phyloP scores from a whole-genome alignment of 192 early-diverging fungal genomes.

The Backusella australiensis region DNA sequence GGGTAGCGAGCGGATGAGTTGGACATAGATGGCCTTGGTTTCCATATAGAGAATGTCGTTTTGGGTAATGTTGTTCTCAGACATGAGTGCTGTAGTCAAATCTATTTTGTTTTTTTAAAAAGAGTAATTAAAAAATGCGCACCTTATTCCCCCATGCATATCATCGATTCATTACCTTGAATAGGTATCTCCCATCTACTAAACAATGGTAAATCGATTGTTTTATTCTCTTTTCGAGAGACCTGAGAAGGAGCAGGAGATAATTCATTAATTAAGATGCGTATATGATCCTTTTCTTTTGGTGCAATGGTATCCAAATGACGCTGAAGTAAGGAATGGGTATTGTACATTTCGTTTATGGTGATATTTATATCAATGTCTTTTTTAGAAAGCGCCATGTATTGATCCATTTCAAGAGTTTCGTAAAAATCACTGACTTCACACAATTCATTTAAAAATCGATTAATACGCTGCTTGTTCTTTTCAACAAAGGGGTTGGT shows the following conservation, averaged over 20 bases:
- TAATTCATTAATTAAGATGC: conserved; percentile 76
- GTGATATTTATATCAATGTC: conserved; percentile 87
- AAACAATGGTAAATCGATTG: conserved; percentile 71
- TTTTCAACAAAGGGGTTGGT: conserved; percentile 88
- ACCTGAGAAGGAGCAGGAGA: conserved; percentile 73
- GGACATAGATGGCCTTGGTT: conserved; percentile 91
- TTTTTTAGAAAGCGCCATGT: conserved; percentile 92
- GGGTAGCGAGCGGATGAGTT: conserved; percentile 89
- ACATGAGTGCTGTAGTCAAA: conserved; percentile 61
- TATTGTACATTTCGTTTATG: conserved; percentile 94
- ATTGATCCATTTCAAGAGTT: conserved; percentile 97
- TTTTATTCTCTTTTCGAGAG: conserved; percentile 74
- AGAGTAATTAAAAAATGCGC: too few species aligned
- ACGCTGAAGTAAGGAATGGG: conserved; percentile 78
- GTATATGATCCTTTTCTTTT: conserved; percentile 76
- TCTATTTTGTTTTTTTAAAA: conserved; percentile 26
- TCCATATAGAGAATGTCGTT: conserved; percentile 95
- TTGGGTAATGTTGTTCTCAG: conserved; percentile 89
- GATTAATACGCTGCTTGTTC: conserved; percentile 82
- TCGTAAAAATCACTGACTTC: conserved; percentile 97
- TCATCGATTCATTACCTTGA: conserved; percentile 45
- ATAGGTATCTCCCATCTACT: conserved; percentile 84
- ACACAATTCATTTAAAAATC: conserved; percentile 89
- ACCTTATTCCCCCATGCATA: neutral
- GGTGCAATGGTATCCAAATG: conserved; percentile 81